Percentiles rank a stretch among this genome's conserved stretches.
These are phyloP conservation scores for Metschnikowia lunata DNA, from an alignment of 805 yeast genomes.

Conservation along the genomic window DNA sequence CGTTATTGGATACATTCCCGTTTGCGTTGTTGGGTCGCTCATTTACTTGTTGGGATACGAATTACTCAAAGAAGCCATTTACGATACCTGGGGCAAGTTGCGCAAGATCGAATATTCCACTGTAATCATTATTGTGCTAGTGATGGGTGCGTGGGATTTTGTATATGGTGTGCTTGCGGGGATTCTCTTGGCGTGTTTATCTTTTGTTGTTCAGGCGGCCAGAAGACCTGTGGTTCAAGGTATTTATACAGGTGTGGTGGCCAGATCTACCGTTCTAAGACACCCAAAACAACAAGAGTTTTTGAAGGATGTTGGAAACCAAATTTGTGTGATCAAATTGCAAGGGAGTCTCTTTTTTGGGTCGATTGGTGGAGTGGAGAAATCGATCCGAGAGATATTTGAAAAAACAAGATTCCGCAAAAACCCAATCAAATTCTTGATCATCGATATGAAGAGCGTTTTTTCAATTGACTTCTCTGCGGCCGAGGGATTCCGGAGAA, in stretches of 20 bases:
- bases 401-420: slow-evolving; percentile 47
- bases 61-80: slow-evolving; percentile 76
- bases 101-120: slow-evolving; percentile 78
- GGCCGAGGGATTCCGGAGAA: slow-evolving; percentile 89
- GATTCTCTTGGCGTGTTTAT: slow-evolving; percentile 82
- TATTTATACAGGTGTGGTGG: slow-evolving; percentile 80
- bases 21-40: slow-evolving; percentile 91
- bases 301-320: slow-evolving; percentile 80
- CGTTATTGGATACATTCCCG: slow-evolving; percentile 90
- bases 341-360: slow-evolving; percentile 93
- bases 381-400: slow-evolving; percentile 59
- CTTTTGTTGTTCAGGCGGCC: slow-evolving; percentile 93
- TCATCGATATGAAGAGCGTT: slow-evolving; percentile 82
- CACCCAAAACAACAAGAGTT: slow-evolving; percentile 88
- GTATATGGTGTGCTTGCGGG: slow-evolving; percentile 91
- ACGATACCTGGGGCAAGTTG: slow-evolving; percentile 78
- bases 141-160: slow-evolving; percentile 95
- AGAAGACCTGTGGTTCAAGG: slow-evolving; percentile 77
- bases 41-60: slow-evolving; percentile 91
- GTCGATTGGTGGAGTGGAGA: slow-evolving; percentile 88
- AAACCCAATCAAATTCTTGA: slow-evolving; percentile 71
- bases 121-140: slow-evolving; percentile 76
- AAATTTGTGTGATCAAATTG: slow-evolving; percentile 79
- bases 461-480: slow-evolving; percentile 86
- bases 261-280: slow-evolving; percentile 87